Evolutionary conservation across 1,139 yeast genomes (phyloP).

Genomic region (Schwanniomyces etchellsii): DNA sequence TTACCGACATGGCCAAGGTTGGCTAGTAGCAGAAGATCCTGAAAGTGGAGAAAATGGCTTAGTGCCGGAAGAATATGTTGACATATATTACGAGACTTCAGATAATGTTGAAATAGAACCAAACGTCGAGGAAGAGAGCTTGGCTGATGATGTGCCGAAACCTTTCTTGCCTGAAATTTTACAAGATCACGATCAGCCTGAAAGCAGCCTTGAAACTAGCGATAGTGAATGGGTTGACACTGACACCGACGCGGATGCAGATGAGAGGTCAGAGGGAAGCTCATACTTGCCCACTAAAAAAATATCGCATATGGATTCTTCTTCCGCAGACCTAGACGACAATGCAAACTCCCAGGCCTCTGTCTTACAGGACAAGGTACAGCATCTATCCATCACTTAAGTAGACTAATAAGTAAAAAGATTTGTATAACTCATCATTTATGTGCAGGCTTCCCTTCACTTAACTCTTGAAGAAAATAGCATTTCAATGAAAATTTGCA

Average conservation of each 20-base stretch:
- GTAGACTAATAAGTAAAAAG: no score
- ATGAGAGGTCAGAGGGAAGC: conserved; percentile 3
- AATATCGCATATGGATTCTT: conserved; percentile 1
- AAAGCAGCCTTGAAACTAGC: conserved; percentile 5
- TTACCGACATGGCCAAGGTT: conserved; percentile 95
- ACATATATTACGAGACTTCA: conserved; percentile 29
- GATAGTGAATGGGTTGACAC: conserved; percentile 38
- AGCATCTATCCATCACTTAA: conserved; percentile 1
- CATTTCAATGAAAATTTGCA: no score
- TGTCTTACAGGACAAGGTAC: neutral
- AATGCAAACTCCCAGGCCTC: neutral
- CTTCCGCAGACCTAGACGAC: neutral
- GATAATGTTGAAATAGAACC: conserved; percentile 6
- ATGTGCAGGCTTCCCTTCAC: no score
- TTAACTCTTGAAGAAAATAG: no score
- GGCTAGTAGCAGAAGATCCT: conserved; percentile 93
- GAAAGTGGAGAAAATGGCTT: conserved; percentile 79
- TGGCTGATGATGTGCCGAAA: conserved; percentile 33
- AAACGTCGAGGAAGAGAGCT: neutral
- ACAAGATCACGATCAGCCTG: conserved; percentile 13
- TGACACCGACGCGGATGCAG: conserved; percentile 16
- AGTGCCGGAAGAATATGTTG: conserved; percentile 93
- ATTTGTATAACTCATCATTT: no score
- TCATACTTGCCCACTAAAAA: neutral
- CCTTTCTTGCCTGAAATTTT: conserved; percentile 43